Evolutionary conservation across 306 rosid genomes (phyloP), one percentile per base, ranked within the genome.

Genomic region (Urtica urens): DNA sequence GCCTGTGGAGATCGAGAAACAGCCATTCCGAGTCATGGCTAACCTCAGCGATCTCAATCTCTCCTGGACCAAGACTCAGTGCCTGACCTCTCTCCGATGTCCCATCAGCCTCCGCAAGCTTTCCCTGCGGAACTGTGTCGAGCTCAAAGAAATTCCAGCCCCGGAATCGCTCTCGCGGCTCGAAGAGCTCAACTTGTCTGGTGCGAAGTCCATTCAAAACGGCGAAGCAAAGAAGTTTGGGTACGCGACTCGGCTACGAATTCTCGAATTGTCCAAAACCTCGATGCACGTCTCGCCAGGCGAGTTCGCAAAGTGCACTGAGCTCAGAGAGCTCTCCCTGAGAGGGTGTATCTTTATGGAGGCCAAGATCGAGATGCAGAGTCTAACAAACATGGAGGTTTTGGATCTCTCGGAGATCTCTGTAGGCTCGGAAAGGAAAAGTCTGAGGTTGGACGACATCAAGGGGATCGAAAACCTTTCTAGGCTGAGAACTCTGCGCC

Each of bases 201-300:
- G 65, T 33, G 51, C 65, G 23, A 27, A 7, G 8, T 17, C 31
- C 9, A 4, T 42, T 16, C 10, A 10, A 25, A 53, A 28, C 14
- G 23, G 26, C 21, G 51, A 50, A 12, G 51, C 38, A 21, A 13
- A 54, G 9, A 35, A 38, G 11, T 54, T 55, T 7, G 25, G 51
- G 1, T 0, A 15, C 11, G 25, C 44, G 70, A 39, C 12, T 18
- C 2, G 41, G 1, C 50, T 69, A 17, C 41, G 40, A 26, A 23
- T 41, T 46, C 70, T 69, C 53, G 17, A 63, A 41, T 30, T 63
- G 29, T 69, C 70, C 1, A 57, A 15, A 23, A 69, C 69, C 1
- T 18, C 17, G 22, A 30, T 45, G 21, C n/a, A 1, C 23, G 15
- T 2, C 17, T 26, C 58, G 11, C 26, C 29, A 13, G 12, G 44